These are phyloP conservation scores for Lachnellula occidentalis DNA, from an alignment of 2,329 filamentous ascomycete species.

Conservation along the genomic window DNA sequence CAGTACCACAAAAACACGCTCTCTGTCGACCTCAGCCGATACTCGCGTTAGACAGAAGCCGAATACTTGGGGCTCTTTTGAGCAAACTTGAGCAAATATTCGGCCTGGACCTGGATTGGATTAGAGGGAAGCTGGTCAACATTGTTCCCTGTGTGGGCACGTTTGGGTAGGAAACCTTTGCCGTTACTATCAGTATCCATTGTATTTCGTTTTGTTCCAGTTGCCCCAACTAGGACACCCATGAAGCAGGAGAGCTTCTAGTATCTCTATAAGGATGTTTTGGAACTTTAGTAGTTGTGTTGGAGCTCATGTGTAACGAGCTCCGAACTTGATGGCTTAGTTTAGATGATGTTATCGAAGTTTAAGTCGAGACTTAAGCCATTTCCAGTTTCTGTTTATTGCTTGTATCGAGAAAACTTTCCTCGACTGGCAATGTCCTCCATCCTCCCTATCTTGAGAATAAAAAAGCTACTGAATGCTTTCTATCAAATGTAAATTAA, in stretches of 20 bases:
- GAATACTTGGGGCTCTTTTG: no score
- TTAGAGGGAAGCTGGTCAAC: constrained; percentile 1
- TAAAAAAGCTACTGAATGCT: not conserved
- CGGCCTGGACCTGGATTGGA: not conserved
- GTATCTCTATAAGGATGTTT: constrained; percentile 17
- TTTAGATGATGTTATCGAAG: constrained; percentile 3
- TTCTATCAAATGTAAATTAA: not conserved
- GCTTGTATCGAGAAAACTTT: no score
- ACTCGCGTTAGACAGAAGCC: no score
- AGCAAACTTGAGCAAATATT: not conserved
- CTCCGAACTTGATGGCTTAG: constrained; percentile 4
- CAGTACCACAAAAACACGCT: not conserved
- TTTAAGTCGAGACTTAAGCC: not conserved
- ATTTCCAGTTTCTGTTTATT: no score
- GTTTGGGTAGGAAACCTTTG: not conserved
- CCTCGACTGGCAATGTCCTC: no score
- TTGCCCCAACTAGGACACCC: not conserved
- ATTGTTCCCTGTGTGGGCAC: constrained; percentile 1
- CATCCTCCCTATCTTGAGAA: no score
- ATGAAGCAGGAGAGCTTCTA: constrained; percentile 6
- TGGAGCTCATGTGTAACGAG: constrained; percentile 7
- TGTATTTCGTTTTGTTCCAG: constrained; percentile 13
- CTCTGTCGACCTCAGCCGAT: not conserved
- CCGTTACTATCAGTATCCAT: constrained; percentile 9
- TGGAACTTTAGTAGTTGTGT: constrained; percentile 14